Percentiles rank a stretch among this genome's conserved stretches.
These are phyloP conservation scores for Ascoidea rubescens DNA, from an alignment of 805 yeast genomes.

Conservation along the genomic window DNA sequence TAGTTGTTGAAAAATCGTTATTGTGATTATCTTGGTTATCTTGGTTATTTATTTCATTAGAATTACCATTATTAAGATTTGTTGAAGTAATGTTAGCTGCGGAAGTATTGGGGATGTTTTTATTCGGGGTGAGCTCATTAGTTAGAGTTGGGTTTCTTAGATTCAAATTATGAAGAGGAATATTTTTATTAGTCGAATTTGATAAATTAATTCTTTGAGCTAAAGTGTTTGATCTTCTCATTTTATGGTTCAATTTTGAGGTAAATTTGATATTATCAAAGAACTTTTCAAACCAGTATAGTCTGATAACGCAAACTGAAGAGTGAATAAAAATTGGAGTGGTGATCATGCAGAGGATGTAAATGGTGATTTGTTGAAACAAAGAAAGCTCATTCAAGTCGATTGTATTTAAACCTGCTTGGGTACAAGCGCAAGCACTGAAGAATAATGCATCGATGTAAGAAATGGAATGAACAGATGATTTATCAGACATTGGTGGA, in stretches of 20 bases:
- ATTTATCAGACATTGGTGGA: constrained; percentile 24
- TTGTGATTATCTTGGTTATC: not conserved
- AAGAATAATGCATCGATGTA: constrained; percentile 77
- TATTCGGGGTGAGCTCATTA: not conserved
- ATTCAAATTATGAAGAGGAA: not conserved
- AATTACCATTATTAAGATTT: not conserved
- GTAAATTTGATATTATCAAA: constrained; percentile 69
- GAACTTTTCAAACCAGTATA: constrained; percentile 81
- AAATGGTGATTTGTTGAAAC: constrained; percentile 73
- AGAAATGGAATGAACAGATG: constrained; percentile 10
- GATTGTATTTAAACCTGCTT: constrained; percentile 82
- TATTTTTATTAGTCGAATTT: constrained; percentile 12
- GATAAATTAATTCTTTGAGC: constrained; percentile 30
- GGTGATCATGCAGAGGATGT: constrained; percentile 46
- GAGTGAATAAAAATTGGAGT: constrained; percentile 89
- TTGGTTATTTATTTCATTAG: not conserved
- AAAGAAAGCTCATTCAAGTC: constrained; percentile 47
- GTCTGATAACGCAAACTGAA: constrained; percentile 55
- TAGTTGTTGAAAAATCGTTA: not conserved
- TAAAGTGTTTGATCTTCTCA: constrained; percentile 70
- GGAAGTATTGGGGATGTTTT: not conserved
- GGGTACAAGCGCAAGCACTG: constrained; percentile 68
- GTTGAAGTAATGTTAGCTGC: not conserved
- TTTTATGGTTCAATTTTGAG: constrained; percentile 66
- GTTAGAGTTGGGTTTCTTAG: not conserved